A percentile compares a stretch with the other conserved stretches of the same genome.
phyloP scores from a whole-genome alignment of 1,139 yeast genomes.

The Kurtzmaniella quercitrusa region DNA sequence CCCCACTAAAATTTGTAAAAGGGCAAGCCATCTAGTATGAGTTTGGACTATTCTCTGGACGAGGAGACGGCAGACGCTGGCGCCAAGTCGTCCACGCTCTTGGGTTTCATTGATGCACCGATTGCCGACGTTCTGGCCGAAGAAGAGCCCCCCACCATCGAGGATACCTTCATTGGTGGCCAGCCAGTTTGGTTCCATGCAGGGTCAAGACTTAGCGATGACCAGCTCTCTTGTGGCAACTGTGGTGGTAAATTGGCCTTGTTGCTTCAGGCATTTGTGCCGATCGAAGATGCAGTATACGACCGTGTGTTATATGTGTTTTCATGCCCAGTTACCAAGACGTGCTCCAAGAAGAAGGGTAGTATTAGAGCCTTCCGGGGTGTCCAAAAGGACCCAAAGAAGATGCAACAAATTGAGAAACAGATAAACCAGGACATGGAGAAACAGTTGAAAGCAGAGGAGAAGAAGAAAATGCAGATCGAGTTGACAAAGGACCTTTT shows the following conservation, averaged over 20 bases:
- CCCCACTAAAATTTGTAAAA: too few species aligned
- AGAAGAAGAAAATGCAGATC: conserved; percentile 37
- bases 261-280: conserved; percentile 75
- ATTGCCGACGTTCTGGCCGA: conserved; percentile 22
- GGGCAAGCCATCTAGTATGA: not conserved
- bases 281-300: conserved; percentile 64
- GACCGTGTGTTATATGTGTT: conserved; percentile 81
- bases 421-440: conserved; percentile 36
- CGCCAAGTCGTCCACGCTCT: conserved; percentile 30
- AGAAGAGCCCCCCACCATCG: conserved; percentile 50
- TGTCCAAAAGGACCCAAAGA: conserved; percentile 52
- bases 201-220: conserved; percentile 50
- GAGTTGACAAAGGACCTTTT: conserved; percentile 45
- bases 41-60: conserved; percentile 32
- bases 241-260: conserved; percentile 64
- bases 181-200: conserved; percentile 57
- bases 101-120: conserved; percentile 64
- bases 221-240: conserved; percentile 54
- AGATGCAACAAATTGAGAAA: conserved; percentile 34
- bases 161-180: conserved; percentile 81
- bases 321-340: conserved; percentile 54
- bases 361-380: conserved; percentile 74
- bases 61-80: conserved; percentile 30
- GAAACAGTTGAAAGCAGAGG: conserved; percentile 37
- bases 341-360: conserved; percentile 67